A percentile compares a stretch with the other conserved stretches of the same genome.
Evolutionary conservation across 345 rosid genomes (phyloP).

Genomic region (Camelina laxa): DNA sequence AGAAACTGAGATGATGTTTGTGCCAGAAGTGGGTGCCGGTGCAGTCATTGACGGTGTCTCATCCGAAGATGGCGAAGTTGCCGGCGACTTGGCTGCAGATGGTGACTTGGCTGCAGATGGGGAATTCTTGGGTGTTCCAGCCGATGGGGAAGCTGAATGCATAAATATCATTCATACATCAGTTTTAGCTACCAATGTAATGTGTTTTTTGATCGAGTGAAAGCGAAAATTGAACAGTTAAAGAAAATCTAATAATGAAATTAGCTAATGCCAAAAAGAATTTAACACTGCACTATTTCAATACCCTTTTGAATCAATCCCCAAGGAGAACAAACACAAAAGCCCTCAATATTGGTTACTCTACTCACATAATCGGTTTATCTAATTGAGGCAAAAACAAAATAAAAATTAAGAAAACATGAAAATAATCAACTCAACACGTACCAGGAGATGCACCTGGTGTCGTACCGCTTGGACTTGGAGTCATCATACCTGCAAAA

Average conservation of each 20-base stretch:
- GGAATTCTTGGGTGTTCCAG: constrained; percentile 17
- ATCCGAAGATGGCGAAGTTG: constrained; percentile 15
- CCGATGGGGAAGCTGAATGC: constrained; percentile 39
- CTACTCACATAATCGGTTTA: background rate
- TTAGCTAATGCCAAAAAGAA: background rate
- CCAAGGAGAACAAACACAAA: background rate
- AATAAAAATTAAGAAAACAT: background rate
- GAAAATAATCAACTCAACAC: background rate
- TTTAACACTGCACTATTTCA: background rate
- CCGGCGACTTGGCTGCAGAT: constrained; percentile 10
- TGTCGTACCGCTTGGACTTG: background rate
- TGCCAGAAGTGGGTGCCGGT: constrained; percentile 19
- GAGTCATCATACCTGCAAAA: background rate
- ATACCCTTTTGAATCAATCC: too few relatives aligned
- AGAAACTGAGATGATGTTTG: constrained; percentile 22
- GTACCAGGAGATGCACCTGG: constrained; percentile 37
- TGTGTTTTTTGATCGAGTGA: background rate
- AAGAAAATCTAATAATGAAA: background rate
- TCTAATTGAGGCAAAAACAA: background rate
- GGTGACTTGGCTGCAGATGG: constrained; percentile 2
- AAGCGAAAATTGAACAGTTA: background rate
- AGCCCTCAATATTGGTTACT: background rate
- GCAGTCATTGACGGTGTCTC: constrained; percentile 23
- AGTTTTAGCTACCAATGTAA: background rate
- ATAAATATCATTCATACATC: background rate